Conservation (phyloP, 148 eudicot genomes). For the Dysphania ambrosioides region DNA sequence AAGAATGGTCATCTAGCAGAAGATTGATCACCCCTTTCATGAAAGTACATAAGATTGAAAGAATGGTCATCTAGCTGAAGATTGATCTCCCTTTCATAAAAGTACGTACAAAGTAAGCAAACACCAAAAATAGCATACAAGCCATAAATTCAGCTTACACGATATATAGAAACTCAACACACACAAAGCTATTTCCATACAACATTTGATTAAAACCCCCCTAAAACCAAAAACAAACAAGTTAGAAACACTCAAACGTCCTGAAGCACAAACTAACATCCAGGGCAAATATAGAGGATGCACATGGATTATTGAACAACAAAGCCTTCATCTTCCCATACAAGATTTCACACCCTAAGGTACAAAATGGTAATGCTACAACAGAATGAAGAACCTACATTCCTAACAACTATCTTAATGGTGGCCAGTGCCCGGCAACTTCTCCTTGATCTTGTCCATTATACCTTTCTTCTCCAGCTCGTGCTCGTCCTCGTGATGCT, state of each 20-base stretch:
- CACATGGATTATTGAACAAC: conserved; percentile 13
- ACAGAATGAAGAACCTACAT: too few relatives aligned
- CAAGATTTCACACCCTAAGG: neutral
- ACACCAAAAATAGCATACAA: too few relatives aligned
- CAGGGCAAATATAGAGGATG: neutral
- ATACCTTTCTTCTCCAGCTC: conserved; percentile 59
- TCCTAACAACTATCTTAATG: neutral
- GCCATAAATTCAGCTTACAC: neutral
- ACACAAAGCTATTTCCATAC: too few relatives aligned
- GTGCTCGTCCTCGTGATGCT: conserved; percentile 39
- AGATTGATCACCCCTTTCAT: too few relatives aligned
- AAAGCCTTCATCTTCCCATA: neutral
- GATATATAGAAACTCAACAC: neutral
- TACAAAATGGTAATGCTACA: neutral
- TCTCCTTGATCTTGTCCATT: conserved; percentile 65
- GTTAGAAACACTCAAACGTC: neutral
- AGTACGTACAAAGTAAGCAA: too few relatives aligned
- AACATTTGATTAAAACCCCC: neutral
- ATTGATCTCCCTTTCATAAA: too few relatives aligned
- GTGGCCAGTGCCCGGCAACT: conserved; percentile 45
- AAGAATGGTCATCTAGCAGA: too few relatives aligned
- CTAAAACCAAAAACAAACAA: neutral
- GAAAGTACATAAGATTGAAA: too few relatives aligned
- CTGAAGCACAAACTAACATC: neutral
- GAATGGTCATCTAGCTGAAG: too few relatives aligned